These are phyloP conservation scores for Metschnikowia colocasiae DNA, from an alignment of 805 yeast genomes.

Conservation along the genomic window DNA sequence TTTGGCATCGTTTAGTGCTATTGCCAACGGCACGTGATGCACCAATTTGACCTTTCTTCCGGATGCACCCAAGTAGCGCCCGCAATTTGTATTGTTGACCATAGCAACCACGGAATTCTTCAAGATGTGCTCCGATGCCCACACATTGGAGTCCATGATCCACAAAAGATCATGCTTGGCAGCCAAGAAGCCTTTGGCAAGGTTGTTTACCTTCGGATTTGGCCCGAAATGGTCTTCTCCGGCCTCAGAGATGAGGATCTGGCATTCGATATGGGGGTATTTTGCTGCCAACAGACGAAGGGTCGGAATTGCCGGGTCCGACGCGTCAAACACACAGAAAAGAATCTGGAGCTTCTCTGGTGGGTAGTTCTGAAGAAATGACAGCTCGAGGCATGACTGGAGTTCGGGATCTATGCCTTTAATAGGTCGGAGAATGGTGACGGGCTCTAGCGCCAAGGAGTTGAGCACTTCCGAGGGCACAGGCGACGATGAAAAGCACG, in stretches of 20 bases:
- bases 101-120: conserved; percentile 57
- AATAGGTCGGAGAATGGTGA: conserved; percentile 75
- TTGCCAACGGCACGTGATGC: conserved; percentile 77
- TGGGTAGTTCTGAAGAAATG: conserved; percentile 69
- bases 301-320: conserved; percentile 64
- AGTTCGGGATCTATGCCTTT: conserved; percentile 82
- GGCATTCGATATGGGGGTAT: conserved; percentile 57
- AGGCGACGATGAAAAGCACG: conserved; percentile 27
- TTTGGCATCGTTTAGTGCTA: conserved; percentile 18
- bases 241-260: conserved; percentile 43
- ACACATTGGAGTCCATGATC: conserved; percentile 84
- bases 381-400: conserved; percentile 60
- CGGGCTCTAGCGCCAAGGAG: conserved; percentile 35
- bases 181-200: conserved; percentile 69
- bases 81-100: conserved; percentile 50
- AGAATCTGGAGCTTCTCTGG: conserved; percentile 56
- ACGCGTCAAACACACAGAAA: conserved; percentile 64
- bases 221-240: conserved; percentile 66
- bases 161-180: conserved; percentile 75
- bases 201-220: conserved; percentile 83
- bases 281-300: conserved; percentile 46
- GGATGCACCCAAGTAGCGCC: conserved; percentile 26
- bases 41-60: conserved; percentile 56
- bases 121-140: conserved; percentile 65
- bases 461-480: conserved; percentile 8